Conservation (phyloP, 129 eudicot genomes). For the Tagetes erecta region DNA sequence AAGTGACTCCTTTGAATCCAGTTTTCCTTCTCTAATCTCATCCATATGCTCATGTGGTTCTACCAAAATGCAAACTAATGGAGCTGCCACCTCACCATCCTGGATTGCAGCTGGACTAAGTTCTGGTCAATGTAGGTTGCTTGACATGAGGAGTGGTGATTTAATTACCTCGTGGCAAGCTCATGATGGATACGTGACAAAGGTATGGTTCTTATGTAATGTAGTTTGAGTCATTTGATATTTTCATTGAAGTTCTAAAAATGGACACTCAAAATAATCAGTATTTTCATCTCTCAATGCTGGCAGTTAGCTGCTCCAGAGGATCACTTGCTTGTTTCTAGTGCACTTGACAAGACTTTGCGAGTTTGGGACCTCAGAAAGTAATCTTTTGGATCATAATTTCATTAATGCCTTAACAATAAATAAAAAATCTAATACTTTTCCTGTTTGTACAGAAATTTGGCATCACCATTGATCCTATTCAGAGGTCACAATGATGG, state of each 20-base stretch:
- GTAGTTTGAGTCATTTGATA: neutral
- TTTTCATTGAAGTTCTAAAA: neutral
- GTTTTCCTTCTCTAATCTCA: constrained; percentile 76
- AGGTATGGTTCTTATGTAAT: constrained; percentile 47
- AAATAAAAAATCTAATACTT: neutral
- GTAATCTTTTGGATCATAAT: constrained; percentile 34
- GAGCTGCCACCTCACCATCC: constrained; percentile 49
- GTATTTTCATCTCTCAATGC: neutral
- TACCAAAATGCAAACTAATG: constrained; percentile 47
- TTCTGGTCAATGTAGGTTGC: constrained; percentile 82
- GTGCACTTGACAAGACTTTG: constrained; percentile 89
- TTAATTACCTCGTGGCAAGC: constrained; percentile 93
- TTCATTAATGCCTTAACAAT: neutral
- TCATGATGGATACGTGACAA: constrained; percentile 97
- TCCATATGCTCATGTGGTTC: constrained; percentile 81
- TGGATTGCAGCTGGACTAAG: constrained; percentile 93
- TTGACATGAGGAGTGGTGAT: constrained; percentile 90
- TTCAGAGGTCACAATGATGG: constrained; percentile 83
- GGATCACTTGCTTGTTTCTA: constrained; percentile 85
- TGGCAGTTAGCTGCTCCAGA: constrained; percentile 91
- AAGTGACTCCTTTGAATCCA: constrained; percentile 65
- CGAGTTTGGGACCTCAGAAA: constrained; percentile 96
- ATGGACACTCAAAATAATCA: neutral
- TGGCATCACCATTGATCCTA: constrained; percentile 55
- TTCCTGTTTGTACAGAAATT: constrained; percentile 43